Evolutionary conservation across 345 rosid species (phyloP), one percentile per base, ranked within the genome.

Genomic region (Citrus sp.): DNA sequence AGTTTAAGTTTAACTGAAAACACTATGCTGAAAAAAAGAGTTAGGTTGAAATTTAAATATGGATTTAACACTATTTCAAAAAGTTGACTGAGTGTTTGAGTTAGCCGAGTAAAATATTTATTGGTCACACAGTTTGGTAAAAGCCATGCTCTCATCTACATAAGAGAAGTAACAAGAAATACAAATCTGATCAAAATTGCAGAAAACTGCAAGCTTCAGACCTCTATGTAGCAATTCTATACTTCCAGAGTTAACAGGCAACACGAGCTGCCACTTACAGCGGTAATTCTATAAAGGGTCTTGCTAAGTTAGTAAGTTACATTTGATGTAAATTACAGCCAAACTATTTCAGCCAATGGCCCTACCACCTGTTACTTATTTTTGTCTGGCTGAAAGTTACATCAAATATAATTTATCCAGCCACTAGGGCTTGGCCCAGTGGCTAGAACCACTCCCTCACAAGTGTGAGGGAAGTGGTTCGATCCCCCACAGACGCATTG

Each of bases 401-500:
- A 12, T 42, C 4, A 42, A 42, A 42, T 42, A 4, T 42, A 42
- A 12, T 12, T 42, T 42, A 42, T 42, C 14, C 5, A 42, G 0
- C 4, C 34, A 32, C 4, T 32, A 32, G 34, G 0, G 34, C 34
- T 32, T 32, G 34, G 4, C 4, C 34, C 4, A 32, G 0, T 32
- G 34, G 4, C 34, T 32, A 32, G 0, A 32, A 32, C 0, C 34
- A 32, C 34, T 32, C 34, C 34, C 5, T 32, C 5, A 32, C 34
- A 32, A 0, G 0, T 32, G 34, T 32, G 34, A 32, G 34, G 32
- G 5, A 4, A 32, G 0, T 32, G 34, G 34, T 32, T 32, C 5
- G 0, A 32, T 5, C 34, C 5, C 34, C 5, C 5, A 32, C 34
- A 4, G 0, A 32, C 0, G 5, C 0, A 32, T 32, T 32, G 5